A percentile compares a stretch with the other conserved stretches of the same genome.
phyloP scores from a whole-genome alignment of 495 filamentous ascomycete species.

The Xylaria cubensis region DNA sequence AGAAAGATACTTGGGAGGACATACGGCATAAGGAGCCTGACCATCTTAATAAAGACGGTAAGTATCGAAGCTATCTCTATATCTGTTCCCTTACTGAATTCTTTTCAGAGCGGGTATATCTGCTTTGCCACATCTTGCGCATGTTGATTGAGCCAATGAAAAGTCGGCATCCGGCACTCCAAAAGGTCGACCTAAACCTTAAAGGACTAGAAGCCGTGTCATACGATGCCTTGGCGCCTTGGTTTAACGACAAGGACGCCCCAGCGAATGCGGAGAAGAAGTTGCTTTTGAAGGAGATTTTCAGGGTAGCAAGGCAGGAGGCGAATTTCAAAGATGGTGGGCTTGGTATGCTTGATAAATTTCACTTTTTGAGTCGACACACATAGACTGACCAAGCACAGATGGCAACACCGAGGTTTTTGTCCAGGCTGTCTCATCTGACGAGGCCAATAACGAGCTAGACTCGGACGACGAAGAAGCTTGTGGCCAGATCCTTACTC shows the following conservation, averaged over 20 bases:
- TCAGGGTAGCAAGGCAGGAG: slow-evolving; percentile 68
- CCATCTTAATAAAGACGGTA: slow-evolving; percentile 79
- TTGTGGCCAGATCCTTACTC: slow-evolving; percentile 36
- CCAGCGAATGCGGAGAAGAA: slow-evolving; percentile 51
- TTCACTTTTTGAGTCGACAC: neutral
- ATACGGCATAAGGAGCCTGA: slow-evolving; percentile 83
- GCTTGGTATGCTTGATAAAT: slow-evolving; percentile 57
- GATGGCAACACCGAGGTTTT: slow-evolving; percentile 49
- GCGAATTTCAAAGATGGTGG: slow-evolving; percentile 65
- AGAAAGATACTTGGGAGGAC: slow-evolving; percentile 41
- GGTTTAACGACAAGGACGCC: slow-evolving; percentile 52
- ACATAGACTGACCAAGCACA: slow-evolving; percentile 30
- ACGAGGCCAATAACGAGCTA: slow-evolving; percentile 28
- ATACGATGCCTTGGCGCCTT: slow-evolving; percentile 52
- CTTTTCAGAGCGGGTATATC: slow-evolving; percentile 61
- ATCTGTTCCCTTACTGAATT: slow-evolving; percentile 15
- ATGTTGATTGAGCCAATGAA: slow-evolving; percentile 55
- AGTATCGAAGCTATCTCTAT: slow-evolving; percentile 30
- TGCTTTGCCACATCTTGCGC: slow-evolving; percentile 69
- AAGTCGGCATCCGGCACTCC: slow-evolving; percentile 47
- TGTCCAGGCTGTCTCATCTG: slow-evolving; percentile 45
- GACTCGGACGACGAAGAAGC: slow-evolving; percentile 44
- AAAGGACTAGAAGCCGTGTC: slow-evolving; percentile 54
- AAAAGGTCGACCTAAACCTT: slow-evolving; percentile 48
- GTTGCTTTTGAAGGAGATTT: slow-evolving; percentile 66